These are phyloP conservation scores for Talaromyces piceae DNA, from an alignment of 2,329 filamentous ascomycete species.

Conservation along the genomic window DNA sequence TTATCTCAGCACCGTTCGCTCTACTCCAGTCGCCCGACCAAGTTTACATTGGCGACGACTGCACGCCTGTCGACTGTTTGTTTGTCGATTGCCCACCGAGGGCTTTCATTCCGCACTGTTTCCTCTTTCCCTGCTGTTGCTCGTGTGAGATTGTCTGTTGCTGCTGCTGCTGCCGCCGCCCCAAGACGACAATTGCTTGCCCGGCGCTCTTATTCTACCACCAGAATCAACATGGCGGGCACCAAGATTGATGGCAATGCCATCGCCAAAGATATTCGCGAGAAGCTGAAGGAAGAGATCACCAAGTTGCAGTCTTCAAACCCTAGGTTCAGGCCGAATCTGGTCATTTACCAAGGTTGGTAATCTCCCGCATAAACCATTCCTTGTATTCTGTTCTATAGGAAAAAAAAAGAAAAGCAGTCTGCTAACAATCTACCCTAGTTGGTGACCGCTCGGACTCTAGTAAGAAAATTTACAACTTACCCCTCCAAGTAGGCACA, in stretches of 20 bases:
- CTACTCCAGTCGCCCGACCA: not conserved
- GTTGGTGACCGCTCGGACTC: conserved; percentile 92
- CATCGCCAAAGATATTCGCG: conserved; percentile 86
- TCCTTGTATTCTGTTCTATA: not conserved
- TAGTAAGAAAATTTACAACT: conserved; percentile 48
- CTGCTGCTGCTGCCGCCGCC: too few species aligned
- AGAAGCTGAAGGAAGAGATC: conserved; percentile 73
- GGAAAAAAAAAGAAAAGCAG: too few species aligned
- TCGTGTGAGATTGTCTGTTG: not conserved
- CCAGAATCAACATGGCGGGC: conserved; percentile 65
- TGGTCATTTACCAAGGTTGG: conserved; percentile 92
- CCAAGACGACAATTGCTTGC: conserved; percentile 1
- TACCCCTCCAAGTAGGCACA: conserved; percentile 12
- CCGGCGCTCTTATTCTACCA: conserved; percentile 22
- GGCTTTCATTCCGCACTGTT: not conserved
- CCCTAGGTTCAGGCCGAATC: conserved; percentile 76
- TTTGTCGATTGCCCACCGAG: conserved; percentile 3
- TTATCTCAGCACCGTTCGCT: conserved; percentile 7
- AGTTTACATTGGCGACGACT: not conserved
- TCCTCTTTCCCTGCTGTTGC: not conserved
- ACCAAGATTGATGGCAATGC: conserved; percentile 92
- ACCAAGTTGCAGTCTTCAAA: conserved; percentile 71
- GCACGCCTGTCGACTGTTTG: conserved; percentile 2
- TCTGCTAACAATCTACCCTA: conserved; percentile 28
- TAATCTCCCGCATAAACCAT: conserved; percentile 2